phyloP scores from a whole-genome alignment of 306 rosid species.

The Inga leiocalycina region DNA sequence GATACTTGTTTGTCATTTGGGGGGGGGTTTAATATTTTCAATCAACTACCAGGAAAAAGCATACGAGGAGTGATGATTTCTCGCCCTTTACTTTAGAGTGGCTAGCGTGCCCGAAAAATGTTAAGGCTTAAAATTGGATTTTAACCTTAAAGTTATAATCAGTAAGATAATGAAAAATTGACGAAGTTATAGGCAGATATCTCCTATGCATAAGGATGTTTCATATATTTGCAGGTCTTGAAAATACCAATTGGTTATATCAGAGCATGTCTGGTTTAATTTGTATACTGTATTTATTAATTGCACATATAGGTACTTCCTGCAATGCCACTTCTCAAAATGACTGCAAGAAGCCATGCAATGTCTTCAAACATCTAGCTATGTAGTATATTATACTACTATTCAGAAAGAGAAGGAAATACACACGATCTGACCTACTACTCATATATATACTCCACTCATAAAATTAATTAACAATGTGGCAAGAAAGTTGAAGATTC shows the following conservation, averaged over 20 bases:
- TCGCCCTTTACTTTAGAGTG: neutral
- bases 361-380: conserved; percentile 35
- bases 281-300: conserved; percentile 6
- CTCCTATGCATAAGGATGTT: neutral
- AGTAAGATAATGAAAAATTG: neutral
- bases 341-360: conserved; percentile 36
- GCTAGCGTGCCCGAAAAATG: neutral
- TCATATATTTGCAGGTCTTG: neutral
- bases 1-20: no score
- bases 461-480: conserved; percentile 15
- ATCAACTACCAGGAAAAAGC: no score
- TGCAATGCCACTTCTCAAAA: conserved; percentile 31
- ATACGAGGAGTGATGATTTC: no score
- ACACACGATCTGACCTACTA: conserved; percentile 37
- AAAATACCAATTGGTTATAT: neutral
- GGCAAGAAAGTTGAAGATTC: conserved; percentile 8
- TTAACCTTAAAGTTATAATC: neutral
- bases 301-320: conserved; percentile 25
- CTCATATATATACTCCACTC: conserved; percentile 16
- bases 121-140: no score
- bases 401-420: conserved; percentile 19
- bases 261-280: conserved; percentile 14
- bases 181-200: neutral
- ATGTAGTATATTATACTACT: conserved; percentile 14
- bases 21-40: no score